Percentiles rank a stretch among this genome's conserved stretches.
phyloP scores from a whole-genome alignment of 768 basidiomycete genomes.

The Boletus sp. region DNA sequence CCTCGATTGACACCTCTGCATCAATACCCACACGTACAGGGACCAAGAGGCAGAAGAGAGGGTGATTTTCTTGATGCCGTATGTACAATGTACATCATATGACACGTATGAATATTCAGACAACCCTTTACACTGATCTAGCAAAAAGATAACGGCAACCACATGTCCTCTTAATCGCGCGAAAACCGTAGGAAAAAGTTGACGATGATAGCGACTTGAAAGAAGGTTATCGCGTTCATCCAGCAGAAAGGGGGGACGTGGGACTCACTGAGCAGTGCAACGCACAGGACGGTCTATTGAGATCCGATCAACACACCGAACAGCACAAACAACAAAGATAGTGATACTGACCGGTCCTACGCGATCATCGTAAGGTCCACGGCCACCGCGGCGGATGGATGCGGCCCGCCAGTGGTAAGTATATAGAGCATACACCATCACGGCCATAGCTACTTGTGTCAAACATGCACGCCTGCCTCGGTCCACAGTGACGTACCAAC shows the following conservation, averaged over 20 bases:
- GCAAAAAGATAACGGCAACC: background rate
- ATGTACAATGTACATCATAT: constrained; percentile 2
- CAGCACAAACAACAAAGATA: constrained; percentile 5
- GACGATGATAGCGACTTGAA: constrained; percentile 73
- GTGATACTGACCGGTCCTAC: constrained; percentile 79
- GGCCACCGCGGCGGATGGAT: constrained; percentile 86
- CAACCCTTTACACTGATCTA: constrained; percentile 11
- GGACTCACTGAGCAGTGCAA: constrained; percentile 69
- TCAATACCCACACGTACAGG: constrained; percentile 49
- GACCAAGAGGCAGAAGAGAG: constrained; percentile 59
- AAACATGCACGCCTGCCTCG: constrained; percentile 3
- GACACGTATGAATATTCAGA: constrained; percentile 8
- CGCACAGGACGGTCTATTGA: constrained; percentile 74
- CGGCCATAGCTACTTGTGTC: constrained; percentile 73
- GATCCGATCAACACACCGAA: constrained; percentile 9
- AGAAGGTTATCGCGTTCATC: background rate
- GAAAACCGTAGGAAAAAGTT: constrained; percentile 87
- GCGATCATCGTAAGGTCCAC: constrained; percentile 96
- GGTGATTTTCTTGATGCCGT: constrained; percentile 24
- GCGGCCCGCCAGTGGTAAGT: constrained; percentile 97
- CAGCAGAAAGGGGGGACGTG: background rate
- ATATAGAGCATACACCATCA: constrained; percentile 94
- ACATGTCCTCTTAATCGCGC: constrained; percentile 15
- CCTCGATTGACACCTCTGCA: constrained; percentile 69
- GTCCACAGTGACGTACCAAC: constrained; percentile 61